phyloP scores from a whole-genome alignment of 352 stramenopile species.

The Stramenopiles sp. region DNA sequence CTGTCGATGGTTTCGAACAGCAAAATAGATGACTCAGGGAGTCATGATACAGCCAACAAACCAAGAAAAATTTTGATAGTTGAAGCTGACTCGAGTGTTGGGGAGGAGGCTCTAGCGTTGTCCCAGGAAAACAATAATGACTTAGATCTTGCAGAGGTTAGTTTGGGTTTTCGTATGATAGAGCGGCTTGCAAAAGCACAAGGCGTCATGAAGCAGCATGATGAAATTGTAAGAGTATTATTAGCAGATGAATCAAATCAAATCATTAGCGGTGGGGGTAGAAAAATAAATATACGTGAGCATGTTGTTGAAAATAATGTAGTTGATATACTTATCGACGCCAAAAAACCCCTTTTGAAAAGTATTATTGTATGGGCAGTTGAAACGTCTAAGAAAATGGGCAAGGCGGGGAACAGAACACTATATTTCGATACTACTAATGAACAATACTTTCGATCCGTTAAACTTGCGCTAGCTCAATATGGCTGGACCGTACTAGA shows the following conservation, averaged over 20 bases:
- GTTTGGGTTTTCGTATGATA: background rate
- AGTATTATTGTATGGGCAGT: background rate
- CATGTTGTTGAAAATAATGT: background rate
- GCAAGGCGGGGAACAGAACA: background rate
- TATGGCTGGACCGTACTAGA: background rate
- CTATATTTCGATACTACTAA: background rate
- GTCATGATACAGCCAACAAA: background rate
- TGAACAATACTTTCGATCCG: background rate
- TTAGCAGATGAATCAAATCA: background rate
- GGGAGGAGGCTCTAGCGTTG: background rate
- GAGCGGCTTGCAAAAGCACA: background rate
- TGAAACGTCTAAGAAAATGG: background rate
- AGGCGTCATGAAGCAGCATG: background rate
- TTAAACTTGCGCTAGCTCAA: background rate
- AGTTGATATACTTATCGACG: background rate
- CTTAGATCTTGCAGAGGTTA: background rate
- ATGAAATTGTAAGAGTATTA: background rate
- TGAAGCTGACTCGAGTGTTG: background rate
- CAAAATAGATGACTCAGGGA: background rate
- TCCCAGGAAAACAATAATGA: background rate
- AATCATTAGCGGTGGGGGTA: background rate
- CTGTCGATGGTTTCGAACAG: background rate
- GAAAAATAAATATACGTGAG: background rate
- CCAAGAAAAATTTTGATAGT: background rate
- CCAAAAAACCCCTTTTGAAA: background rate